A percentile compares a stretch with the other conserved stretches of the same genome.
These are phyloP conservation scores for Luffa aegyptiaca DNA, from an alignment of 306 rosid genomes.

Conservation along the genomic window DNA sequence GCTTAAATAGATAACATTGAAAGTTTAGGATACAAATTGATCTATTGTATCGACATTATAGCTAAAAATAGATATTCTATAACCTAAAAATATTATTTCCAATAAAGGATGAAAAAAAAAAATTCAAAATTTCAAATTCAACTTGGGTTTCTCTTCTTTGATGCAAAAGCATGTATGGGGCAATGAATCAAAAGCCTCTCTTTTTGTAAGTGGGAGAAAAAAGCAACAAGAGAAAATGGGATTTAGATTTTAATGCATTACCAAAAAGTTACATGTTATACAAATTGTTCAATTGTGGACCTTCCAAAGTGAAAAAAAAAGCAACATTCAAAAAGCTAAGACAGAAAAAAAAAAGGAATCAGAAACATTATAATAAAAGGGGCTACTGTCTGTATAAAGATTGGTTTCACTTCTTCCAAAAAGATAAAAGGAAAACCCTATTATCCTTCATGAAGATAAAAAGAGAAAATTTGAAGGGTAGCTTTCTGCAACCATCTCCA, in stretches of 20 bases:
- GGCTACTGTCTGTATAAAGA: neutral
- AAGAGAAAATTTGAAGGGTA: no score
- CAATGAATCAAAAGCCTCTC: neutral
- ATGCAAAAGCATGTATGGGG: neutral
- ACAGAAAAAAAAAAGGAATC: neutral
- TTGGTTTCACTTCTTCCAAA: neutral
- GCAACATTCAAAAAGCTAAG: neutral
- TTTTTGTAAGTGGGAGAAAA: slow-evolving; percentile 1
- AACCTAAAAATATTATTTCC: neutral
- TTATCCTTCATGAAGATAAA: no score
- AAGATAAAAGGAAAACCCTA: no score
- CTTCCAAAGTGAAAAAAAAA: neutral
- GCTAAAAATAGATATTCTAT: no score
- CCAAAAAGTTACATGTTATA: neutral
- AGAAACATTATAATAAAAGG: neutral
- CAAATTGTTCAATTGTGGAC: neutral
- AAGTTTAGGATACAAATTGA: no score
- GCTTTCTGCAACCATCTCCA: no score
- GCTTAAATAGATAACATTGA: no score
- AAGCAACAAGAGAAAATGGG: neutral
- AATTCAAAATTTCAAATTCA: neutral
- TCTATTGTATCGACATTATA: no score
- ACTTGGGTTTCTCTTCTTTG: neutral
- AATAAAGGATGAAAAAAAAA: neutral
- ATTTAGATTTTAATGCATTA: neutral